Evolutionary conservation across 2,329 filamentous ascomycete genomes (phyloP), one percentile per base, ranked within the genome.

Genomic region (Lasiodiplodia citricola): DNA sequence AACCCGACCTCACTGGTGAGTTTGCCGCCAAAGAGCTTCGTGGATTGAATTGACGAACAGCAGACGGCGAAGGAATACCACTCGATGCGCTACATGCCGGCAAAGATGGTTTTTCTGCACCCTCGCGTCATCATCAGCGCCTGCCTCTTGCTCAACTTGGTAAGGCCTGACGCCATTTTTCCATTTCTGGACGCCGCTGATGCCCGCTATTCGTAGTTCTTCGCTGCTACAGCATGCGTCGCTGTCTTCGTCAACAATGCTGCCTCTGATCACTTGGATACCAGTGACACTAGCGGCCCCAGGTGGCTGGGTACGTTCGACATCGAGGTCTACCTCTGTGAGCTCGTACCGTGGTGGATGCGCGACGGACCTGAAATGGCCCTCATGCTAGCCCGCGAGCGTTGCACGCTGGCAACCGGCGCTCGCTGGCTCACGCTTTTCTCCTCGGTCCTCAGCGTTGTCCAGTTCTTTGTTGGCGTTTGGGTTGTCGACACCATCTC

Each of bases 101-200:
- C 60, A 3, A 64, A 35, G n/a, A 64, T 64, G 60, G 21, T 64
- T n/a, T 64, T 64, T 44, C 23, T 64, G 18, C 60, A 64, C 11
- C 60, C 60, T 2, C 60, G 60, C n/a, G 44, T 64, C 47, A 52
- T 64, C 47, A 64, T 64, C 47, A 38, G 44, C n/a, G 7, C 31
- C 28, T 18, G 28, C 47, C 47, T 64, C 31, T 14, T 51, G 60
- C 14, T 23, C 16, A 23, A 23, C 58, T 25, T 51, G 57, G 57
- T 60, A 25, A 60, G 57, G 10, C n/a, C 14, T 10, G 6, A 28
- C 16, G 16, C 31, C 31, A 35, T 28, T 13, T 28, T 23, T 11
- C 38, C 3, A 7, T 3, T 8, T 3, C 6, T 4, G 18, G 14
- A 6, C 5, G 25, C 8, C 11, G 8, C 10, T 47, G 10, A 25